Base-by-base conservation (phyloP, 768 basidiomycete species). In the Termitomyces sp. region DNA sequence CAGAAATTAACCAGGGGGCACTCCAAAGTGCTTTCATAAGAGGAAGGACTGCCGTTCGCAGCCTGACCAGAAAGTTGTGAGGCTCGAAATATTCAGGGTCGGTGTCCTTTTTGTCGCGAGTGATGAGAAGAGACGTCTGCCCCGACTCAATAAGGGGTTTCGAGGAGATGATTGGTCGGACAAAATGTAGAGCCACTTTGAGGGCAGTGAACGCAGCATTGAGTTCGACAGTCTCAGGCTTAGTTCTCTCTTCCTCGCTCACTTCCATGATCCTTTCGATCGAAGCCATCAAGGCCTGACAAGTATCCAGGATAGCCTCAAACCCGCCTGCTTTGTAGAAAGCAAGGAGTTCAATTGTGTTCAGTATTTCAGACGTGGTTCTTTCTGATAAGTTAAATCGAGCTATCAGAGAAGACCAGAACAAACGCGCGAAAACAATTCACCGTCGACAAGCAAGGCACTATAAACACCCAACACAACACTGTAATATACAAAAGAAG, bases 11-110 rank as follows among this genome's bases (percentile, higher is more conserved):
- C 96, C 96, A 98, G 1, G 82, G 69, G 4, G 94, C 84, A 59
- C 87, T 81, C 97, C 97, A 98, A 20, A 95, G 78, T 7, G 79
- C 79, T 34, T 76, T 79, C 14, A 92, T 67, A 12, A 91, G 70
- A 0, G 94, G 92, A 25, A 94, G 74, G 25, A 87, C 79, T 2
- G 84, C 81, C 34, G 86, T 73, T 42, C 97, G 87, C 61, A 96
- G 77, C 61, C 82, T 86, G 65, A 98, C 88, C 55, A 98, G 82
- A 73, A 97, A 92, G 69, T 92, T 90, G 69, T 89, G 86, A 0
- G 93, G 84, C 66, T 94, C 91, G 63, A 96, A 96, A 70, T 88
- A 92, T 40, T 86, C 88, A 5, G 80, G 73, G 65, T 95, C 89
- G 1, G 84, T 87, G 25, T 91, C 87, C 69, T 85, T 84, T 72